Conservation (phyloP, 352 stramenopile genomes). For the Globisporangium paroecandrum region DNA sequence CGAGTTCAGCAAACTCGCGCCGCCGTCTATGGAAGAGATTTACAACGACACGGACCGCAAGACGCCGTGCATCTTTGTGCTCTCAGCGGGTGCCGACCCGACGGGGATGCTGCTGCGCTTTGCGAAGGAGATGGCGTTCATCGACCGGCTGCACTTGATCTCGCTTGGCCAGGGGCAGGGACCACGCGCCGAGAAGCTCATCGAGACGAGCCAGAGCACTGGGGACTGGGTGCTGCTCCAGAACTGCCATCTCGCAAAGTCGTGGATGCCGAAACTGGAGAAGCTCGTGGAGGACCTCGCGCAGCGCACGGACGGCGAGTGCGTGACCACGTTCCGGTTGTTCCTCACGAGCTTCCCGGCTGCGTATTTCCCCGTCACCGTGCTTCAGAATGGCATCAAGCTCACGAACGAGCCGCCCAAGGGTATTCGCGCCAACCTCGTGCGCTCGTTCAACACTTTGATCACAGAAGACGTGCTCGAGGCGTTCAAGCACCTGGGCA, state of each 20-base stretch:
- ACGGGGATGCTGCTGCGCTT: conserved; percentile 92
- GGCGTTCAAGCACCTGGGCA: conserved; percentile 43
- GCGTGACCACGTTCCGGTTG: conserved; percentile 79
- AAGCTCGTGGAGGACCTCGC: conserved; percentile 87
- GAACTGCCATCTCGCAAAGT: conserved; percentile 94
- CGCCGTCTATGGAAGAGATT: conserved; percentile 92
- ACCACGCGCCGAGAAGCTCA: conserved; percentile 87
- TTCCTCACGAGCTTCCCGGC: conserved; percentile 92
- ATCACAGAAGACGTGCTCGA: conserved; percentile 74
- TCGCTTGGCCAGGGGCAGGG: conserved; percentile 92
- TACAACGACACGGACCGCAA: conserved; percentile 90
- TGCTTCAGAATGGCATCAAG: conserved; percentile 93
- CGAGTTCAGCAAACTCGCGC: conserved; percentile 77
- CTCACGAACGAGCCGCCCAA: conserved; percentile 93
- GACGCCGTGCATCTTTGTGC: conserved; percentile 93
- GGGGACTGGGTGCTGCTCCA: conserved; percentile 94
- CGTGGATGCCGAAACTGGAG: conserved; percentile 92
- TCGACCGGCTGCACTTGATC: conserved; percentile 87
- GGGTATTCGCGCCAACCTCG: conserved; percentile 86
- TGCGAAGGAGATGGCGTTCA: conserved; percentile 87
- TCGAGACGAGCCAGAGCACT: conserved; percentile 71
- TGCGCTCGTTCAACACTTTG: conserved; percentile 87
- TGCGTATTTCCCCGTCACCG: conserved; percentile 90
- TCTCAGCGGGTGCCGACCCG: conserved; percentile 89
- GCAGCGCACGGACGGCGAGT: conserved; percentile 45